Evolutionary conservation across 2,329 filamentous ascomycete species (phyloP).

Genomic region (Colletotrichum siamense): DNA sequence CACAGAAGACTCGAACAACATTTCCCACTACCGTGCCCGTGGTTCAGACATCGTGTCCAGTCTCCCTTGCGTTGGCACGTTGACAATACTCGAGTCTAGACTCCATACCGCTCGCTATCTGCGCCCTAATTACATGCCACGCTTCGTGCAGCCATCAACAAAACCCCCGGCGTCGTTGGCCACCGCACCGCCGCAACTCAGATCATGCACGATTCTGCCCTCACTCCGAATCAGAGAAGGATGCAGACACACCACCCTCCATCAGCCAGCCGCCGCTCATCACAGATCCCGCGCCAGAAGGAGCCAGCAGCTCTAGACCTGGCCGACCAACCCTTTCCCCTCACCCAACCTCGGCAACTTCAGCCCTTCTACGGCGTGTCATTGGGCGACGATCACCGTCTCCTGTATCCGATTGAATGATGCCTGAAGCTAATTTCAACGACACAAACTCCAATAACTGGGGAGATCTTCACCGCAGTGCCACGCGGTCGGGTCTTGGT

Average conservation of each 20-base stretch:
- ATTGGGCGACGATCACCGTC: slow-evolving; percentile 2
- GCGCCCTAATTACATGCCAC: neutral
- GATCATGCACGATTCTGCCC: neutral
- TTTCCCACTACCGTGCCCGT: neutral
- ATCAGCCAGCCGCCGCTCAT: neutral
- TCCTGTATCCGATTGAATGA: neutral
- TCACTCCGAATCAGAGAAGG: neutral
- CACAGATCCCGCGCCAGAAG: neutral
- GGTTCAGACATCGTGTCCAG: slow-evolving; percentile 3
- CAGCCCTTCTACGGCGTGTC: neutral
- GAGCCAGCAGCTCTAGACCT: neutral
- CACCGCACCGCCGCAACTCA: neutral
- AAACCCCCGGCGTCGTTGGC: neutral
- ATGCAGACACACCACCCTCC: slow-evolving; percentile 1
- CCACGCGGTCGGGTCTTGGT: slow-evolving; percentile 3
- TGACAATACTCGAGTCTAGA: neutral
- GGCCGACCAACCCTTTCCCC: neutral
- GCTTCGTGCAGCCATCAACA: neutral
- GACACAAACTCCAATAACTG: neutral
- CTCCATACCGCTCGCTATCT: neutral
- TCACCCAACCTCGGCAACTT: slow-evolving; percentile 14
- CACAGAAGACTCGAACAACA: neutral
- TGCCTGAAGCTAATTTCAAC: slow-evolving; percentile 8
- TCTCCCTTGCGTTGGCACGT: slow-evolving; percentile 1
- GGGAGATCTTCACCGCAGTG: neutral